phyloP scores from a whole-genome alignment of 2,329 filamentous ascomycete species.

The Microcyclosporella mali region DNA sequence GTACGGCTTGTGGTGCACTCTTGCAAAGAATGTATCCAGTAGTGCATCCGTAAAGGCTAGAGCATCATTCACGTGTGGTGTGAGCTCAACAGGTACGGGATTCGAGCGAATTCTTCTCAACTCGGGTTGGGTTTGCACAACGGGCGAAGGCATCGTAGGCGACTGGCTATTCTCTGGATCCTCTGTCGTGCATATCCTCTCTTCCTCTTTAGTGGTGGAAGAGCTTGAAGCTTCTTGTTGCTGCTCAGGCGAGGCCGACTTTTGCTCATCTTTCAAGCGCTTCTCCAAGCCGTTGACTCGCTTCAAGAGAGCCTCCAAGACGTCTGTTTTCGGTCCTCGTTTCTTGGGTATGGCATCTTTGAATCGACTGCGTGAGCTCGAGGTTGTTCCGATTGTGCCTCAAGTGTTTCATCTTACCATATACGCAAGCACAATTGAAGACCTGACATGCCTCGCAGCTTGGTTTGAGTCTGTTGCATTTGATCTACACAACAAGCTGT shows the following conservation, averaged over 20 bases:
- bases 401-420: slow-evolving; percentile 58
- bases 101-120: slow-evolving; percentile 2
- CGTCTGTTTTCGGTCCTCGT: slow-evolving; percentile 82
- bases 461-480: slow-evolving; percentile 79
- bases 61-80: slow-evolving; percentile 10
- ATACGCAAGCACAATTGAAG: slow-evolving; percentile 81
- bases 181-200: too few relatives aligned
- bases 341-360: slow-evolving; percentile 84
- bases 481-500: slow-evolving; percentile 56
- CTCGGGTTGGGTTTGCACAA: neutral
- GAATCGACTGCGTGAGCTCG: slow-evolving; percentile 5
- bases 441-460: slow-evolving; percentile 85
- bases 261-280: slow-evolving; percentile 56
- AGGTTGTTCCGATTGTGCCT: neutral
- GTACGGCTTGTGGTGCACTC: slow-evolving; percentile 76
- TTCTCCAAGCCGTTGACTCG: slow-evolving; percentile 80
- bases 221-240: too few relatives aligned
- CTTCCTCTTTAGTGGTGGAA: too few relatives aligned
- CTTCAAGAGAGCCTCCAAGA: slow-evolving; percentile 76
- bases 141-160: neutral
- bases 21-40: slow-evolving; percentile 70
- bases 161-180: too few relatives aligned
- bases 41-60: slow-evolving; percentile 23
- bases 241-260: slow-evolving; percentile 36
- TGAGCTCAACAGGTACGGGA: slow-evolving; percentile 7